A percentile compares a stretch with the other conserved stretches of the same genome.
These are phyloP conservation scores for Dioscorea dumetorum DNA, from an alignment of 106 monocot species.

Conservation along the genomic window DNA sequence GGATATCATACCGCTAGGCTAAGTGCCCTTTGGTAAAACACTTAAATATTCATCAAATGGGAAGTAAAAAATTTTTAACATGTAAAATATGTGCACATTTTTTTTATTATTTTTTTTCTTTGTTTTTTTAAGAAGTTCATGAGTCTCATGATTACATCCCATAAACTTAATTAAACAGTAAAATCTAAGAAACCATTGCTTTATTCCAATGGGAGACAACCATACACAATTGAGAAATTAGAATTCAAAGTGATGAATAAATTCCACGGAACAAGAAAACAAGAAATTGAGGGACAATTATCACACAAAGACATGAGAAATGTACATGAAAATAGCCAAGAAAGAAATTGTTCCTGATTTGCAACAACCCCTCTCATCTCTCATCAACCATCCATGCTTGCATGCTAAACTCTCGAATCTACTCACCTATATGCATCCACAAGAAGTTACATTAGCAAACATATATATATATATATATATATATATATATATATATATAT, in stretches of 20 bases:
- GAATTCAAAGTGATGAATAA: not conserved
- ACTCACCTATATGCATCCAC: not conserved
- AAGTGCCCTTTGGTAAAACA: no score
- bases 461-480: no score
- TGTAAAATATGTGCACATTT: no score
- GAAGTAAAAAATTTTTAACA: no score
- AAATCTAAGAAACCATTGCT: no score
- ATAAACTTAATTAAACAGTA: no score
- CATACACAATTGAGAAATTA: not conserved
- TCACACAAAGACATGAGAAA: not conserved
- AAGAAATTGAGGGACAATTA: not conserved
- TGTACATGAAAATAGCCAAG: constrained; percentile 1
- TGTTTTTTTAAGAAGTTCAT: no score
- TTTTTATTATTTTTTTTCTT: no score
- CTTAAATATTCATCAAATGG: no score
- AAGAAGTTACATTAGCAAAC: not conserved
- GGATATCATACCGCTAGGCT: no score
- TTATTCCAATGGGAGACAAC: not conserved
- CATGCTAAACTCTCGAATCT: not conserved
- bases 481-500: no score
- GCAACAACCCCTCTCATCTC: not conserved
- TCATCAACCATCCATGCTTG: not conserved
- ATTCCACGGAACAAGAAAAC: not conserved
- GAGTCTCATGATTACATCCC: no score
- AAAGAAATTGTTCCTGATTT: not conserved